Evolutionary conservation across 805 yeast species (phyloP).

Genomic region (Lachancea cidri): DNA sequence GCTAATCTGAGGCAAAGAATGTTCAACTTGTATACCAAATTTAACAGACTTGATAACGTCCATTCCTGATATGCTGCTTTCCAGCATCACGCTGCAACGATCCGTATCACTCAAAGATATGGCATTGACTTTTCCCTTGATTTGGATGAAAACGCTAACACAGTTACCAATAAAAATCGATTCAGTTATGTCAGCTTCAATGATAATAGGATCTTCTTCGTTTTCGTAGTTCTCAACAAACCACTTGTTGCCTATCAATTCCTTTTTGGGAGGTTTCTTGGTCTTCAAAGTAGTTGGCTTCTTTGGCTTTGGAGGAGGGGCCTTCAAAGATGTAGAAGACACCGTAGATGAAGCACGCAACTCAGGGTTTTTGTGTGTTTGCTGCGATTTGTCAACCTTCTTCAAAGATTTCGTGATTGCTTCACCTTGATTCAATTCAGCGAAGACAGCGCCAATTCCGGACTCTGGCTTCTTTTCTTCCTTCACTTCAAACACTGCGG

Average conservation of each 20-base stretch:
- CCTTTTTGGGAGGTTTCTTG: constrained; percentile 56
- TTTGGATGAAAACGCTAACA: constrained; percentile 63
- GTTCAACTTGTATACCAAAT: constrained; percentile 82
- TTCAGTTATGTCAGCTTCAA: constrained; percentile 82
- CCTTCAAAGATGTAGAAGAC: constrained; percentile 35
- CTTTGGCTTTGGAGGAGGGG: constrained; percentile 73
- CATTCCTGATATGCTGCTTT: constrained; percentile 78
- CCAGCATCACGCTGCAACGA: constrained; percentile 73
- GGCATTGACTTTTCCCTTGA: constrained; percentile 90
- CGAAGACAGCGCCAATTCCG: constrained; percentile 86
- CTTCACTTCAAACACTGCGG: constrained; percentile 51
- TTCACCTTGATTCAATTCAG: constrained; percentile 84
- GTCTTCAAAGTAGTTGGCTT: constrained; percentile 61
- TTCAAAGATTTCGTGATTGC: constrained; percentile 77
- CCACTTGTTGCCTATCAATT: constrained; percentile 86
- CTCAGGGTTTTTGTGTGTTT: constrained; percentile 89
- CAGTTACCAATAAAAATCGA: constrained; percentile 87
- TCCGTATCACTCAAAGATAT: constrained; percentile 70
- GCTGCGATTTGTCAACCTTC: constrained; percentile 88
- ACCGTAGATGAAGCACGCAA: constrained; percentile 57
- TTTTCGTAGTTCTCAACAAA: constrained; percentile 71
- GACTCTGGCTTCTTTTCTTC: constrained; percentile 28
- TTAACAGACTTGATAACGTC: constrained; percentile 78
- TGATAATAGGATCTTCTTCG: constrained; percentile 46
- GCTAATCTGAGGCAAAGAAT: constrained; percentile 75